Conservation (phyloP, 306 rosid genomes). For the Gastrolobium bilobum region DNA sequence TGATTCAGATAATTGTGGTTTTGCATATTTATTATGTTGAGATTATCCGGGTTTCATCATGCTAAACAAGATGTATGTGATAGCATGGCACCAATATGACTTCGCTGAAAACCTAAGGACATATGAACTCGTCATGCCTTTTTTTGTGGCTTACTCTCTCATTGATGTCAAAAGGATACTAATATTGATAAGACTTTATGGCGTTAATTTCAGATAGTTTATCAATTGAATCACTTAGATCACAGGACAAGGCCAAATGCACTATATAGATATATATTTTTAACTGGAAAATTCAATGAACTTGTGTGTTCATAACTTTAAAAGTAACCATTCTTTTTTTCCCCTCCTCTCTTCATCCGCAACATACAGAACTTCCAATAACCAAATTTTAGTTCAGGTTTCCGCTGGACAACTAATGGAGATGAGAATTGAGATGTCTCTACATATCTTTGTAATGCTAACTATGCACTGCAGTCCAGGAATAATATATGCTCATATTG, state of each 20-base stretch:
- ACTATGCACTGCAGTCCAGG: neutral
- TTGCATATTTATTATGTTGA: constrained; percentile 19
- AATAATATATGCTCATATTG: neutral
- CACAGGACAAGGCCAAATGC: neutral
- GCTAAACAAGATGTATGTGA: neutral
- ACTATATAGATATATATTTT: too few relatives aligned
- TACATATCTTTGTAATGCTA: neutral
- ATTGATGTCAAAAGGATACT: neutral
- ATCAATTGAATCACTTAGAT: neutral
- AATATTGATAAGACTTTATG: too few relatives aligned
- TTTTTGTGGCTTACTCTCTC: neutral
- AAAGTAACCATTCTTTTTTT: neutral
- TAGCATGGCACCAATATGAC: neutral
- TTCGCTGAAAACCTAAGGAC: neutral
- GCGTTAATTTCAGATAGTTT: neutral
- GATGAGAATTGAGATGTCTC: neutral
- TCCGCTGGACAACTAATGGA: neutral
- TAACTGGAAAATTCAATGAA: neutral
- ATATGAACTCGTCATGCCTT: constrained; percentile 1
- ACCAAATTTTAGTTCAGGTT: neutral
- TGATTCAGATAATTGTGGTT: constrained; percentile 6
- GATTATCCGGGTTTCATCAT: neutral
- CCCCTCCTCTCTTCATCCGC: too few relatives aligned
- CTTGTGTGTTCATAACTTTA: neutral
- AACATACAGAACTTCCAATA: neutral